A percentile compares a stretch with the other conserved stretches of the same genome.
phyloP scores from a whole-genome alignment of 2,329 filamentous ascomycete genomes.

The Phyllosticta ampelicida region DNA sequence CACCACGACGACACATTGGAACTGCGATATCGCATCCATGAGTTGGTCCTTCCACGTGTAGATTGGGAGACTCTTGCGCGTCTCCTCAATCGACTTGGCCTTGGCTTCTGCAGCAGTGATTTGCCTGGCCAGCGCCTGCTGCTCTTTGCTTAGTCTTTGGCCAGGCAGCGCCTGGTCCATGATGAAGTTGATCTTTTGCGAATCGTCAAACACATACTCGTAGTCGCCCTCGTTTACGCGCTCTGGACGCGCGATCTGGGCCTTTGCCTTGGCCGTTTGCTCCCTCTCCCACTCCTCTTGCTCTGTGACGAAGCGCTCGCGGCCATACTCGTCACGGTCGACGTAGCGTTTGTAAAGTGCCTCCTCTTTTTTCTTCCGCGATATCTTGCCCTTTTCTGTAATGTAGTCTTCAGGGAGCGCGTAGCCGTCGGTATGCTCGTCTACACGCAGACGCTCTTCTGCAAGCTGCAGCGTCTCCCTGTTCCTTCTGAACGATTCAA shows the following conservation, averaged over 20 bases:
- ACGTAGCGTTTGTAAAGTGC: conserved; percentile 85
- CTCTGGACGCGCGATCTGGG: conserved; percentile 67
- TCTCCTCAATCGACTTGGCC: conserved; percentile 80
- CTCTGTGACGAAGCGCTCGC: conserved; percentile 84
- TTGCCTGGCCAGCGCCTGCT: conserved; percentile 66
- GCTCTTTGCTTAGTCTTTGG: conserved; percentile 67
- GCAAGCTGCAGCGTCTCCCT: conserved; percentile 65
- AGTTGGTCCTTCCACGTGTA: conserved; percentile 81
- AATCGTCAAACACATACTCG: conserved; percentile 84
- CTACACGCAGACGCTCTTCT: conserved; percentile 75
- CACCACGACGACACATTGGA: conserved; percentile 83
- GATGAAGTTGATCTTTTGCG: conserved; percentile 77
- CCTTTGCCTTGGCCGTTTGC: conserved; percentile 76
- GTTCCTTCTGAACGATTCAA: conserved; percentile 80
- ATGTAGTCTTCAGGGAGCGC: conserved; percentile 91
- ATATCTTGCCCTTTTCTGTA: conserved; percentile 83
- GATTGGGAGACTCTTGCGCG: conserved; percentile 79
- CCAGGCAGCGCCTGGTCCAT: conserved; percentile 63
- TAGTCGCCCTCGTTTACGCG: conserved; percentile 73
- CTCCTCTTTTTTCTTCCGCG: conserved; percentile 76
- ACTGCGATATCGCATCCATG: conserved; percentile 71
- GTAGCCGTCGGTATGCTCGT: conserved; percentile 88
- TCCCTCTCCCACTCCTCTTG: conserved; percentile 94
- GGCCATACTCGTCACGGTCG: conserved; percentile 74
- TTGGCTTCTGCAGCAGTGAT: conserved; percentile 84